phyloP scores from a whole-genome alignment of 805 yeast genomes.

The Ogataea paraovalis region DNA sequence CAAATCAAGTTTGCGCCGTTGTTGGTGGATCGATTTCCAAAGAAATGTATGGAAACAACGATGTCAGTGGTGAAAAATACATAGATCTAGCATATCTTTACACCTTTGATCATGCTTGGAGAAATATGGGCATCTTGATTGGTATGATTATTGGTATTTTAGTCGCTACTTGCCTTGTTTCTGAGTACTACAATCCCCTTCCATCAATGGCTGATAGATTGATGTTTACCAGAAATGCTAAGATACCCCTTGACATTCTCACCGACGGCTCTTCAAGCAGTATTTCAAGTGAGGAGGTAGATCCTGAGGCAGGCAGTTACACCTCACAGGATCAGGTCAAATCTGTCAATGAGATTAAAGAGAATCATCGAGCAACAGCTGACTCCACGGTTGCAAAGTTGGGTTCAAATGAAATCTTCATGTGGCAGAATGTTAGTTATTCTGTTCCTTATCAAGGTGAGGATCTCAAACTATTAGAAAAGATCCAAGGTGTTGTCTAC shows the following conservation, averaged over 20 bases:
- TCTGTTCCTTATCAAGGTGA: constrained; percentile 43
- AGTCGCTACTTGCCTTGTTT: constrained; percentile 26
- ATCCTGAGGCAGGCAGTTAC: constrained; percentile 28
- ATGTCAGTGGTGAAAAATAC: constrained; percentile 51
- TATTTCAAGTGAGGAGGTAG: constrained; percentile 3
- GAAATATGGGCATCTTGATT: constrained; percentile 58
- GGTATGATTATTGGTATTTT: constrained; percentile 41
- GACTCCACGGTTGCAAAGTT: constrained; percentile 17
- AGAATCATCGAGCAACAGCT: constrained; percentile 11
- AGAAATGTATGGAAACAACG: constrained; percentile 24
- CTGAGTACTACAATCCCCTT: constrained; percentile 28
- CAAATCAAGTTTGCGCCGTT: constrained; percentile 46
- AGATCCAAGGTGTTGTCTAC: constrained; percentile 39
- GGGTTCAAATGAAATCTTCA: constrained; percentile 46
- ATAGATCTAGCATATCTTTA: constrained; percentile 43
- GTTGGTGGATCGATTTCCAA: constrained; percentile 40
- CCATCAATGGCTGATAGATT: constrained; percentile 31
- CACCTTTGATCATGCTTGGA: constrained; percentile 60
- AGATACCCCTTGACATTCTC: constrained; percentile 12
- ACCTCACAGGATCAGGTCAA: neutral
- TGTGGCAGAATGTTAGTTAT: constrained; percentile 60
- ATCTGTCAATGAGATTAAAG: constrained; percentile 13
- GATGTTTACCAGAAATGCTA: constrained; percentile 26
- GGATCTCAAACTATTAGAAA: constrained; percentile 36
- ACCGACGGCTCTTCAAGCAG: neutral